Conservation (phyloP, 1,139 yeast genomes). For the Diutina mesorugosa region DNA sequence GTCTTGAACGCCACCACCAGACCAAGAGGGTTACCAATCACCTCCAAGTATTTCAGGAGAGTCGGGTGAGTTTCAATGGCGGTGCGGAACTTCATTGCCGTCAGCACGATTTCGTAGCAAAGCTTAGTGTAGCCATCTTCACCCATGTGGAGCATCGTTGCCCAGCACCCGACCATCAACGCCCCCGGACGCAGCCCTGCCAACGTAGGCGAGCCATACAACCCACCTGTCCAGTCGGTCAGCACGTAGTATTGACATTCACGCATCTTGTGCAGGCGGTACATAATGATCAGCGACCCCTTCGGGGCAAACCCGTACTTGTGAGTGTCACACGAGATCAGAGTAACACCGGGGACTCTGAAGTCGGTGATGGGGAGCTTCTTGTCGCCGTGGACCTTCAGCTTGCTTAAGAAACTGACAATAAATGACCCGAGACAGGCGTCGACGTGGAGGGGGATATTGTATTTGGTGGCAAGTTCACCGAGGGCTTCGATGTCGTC, state of each 20-base stretch:
- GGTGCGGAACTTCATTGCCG: conserved; percentile 45
- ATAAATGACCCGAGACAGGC: conserved; percentile 92
- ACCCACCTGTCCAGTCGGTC: conserved; percentile 87
- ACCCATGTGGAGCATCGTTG: conserved; percentile 73
- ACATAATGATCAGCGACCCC: conserved; percentile 90
- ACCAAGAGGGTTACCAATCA: conserved; percentile 75
- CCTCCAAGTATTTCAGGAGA: conserved; percentile 27
- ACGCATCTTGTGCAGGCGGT: conserved; percentile 53
- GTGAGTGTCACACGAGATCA: conserved; percentile 95
- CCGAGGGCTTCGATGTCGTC: conserved; percentile 77
- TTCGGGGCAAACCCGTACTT: conserved; percentile 98
- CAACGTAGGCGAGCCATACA: conserved; percentile 90
- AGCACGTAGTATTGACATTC: conserved; percentile 75
- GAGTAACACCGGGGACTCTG: conserved; percentile 86
- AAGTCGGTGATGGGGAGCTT: conserved; percentile 66
- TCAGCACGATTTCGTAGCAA: conserved; percentile 52
- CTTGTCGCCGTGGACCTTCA: conserved; percentile 36
- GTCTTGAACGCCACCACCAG: conserved; percentile 75
- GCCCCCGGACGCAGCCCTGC: conserved; percentile 99
- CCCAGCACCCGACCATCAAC: conserved; percentile 95
- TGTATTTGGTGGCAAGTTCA: conserved; percentile 44
- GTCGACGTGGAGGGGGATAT: conserved; percentile 84
- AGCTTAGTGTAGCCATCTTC: conserved; percentile 61
- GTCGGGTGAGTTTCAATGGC: conserved; percentile 36
- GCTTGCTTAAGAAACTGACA: conserved; percentile 63